Percentiles rank a stretch among this genome's conserved stretches.
These are phyloP conservation scores for Pleurotus salmoneostramineus DNA, from an alignment of 768 basidiomycete genomes.

Conservation along the genomic window DNA sequence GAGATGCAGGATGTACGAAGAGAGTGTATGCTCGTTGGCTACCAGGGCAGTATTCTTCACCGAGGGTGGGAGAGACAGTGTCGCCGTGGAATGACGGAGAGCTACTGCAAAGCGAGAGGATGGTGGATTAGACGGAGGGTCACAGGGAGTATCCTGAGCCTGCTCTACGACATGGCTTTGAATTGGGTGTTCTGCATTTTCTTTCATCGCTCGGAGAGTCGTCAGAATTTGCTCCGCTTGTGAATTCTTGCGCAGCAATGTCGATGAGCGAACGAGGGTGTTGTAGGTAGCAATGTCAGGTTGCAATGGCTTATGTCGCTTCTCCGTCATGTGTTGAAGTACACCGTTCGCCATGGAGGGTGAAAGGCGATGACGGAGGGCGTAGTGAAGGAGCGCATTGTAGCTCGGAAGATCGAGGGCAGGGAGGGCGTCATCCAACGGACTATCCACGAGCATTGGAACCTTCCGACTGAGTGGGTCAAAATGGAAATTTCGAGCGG, in stretches of 20 bases:
- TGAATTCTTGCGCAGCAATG: conserved; percentile 42
- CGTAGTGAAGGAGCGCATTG: conserved; percentile 64
- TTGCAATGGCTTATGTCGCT: conserved; percentile 33
- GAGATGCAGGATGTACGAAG: conserved; percentile 49
- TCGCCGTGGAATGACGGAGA: neutral
- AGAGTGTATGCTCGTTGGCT: conserved; percentile 45
- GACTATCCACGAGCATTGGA: conserved; percentile 6
- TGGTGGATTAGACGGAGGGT: neutral
- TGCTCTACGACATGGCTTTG: neutral
- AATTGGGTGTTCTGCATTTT: conserved; percentile 2
- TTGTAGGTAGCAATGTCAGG: conserved; percentile 54
- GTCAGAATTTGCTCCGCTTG: conserved; percentile 35
- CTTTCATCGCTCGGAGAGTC: conserved; percentile 3
- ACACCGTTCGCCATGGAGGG: conserved; percentile 41
- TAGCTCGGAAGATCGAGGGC: conserved; percentile 39
- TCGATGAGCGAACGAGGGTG: conserved; percentile 52
- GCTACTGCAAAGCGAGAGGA: conserved; percentile 1
- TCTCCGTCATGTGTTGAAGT: conserved; percentile 49
- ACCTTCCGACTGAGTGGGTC: conserved; percentile 1
- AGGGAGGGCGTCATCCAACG: conserved; percentile 18
- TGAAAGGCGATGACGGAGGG: conserved; percentile 57
- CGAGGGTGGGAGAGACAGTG: neutral
- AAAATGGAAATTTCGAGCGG: neutral
- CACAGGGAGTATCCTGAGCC: neutral
- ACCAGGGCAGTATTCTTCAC: conserved; percentile 12